Evolutionary conservation across 106 monocot species (phyloP).

Genomic region (Gastrodia elata): DNA sequence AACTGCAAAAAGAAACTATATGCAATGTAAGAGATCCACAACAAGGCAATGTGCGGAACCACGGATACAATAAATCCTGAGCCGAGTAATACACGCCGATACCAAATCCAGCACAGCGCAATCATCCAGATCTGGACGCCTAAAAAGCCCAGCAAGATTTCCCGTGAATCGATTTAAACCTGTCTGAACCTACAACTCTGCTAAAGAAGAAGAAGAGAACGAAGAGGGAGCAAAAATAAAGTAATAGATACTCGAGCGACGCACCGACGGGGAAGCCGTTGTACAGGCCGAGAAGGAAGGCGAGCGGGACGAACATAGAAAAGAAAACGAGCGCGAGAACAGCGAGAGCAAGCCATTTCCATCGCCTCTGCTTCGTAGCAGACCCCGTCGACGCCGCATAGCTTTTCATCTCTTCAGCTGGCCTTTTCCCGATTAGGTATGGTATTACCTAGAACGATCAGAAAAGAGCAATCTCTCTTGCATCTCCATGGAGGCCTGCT

Average conservation of each 20-base stretch:
- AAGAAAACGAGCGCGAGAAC: constrained; percentile 32
- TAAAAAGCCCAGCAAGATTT: not conserved
- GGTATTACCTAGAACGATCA: not conserved
- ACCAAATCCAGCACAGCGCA: not conserved
- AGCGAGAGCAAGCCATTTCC: constrained; percentile 33
- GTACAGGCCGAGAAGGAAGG: constrained; percentile 38
- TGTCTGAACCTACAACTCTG: not conserved
- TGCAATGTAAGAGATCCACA: not conserved
- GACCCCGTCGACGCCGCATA: constrained; percentile 6
- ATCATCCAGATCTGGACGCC: not conserved
- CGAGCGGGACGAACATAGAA: constrained; percentile 36
- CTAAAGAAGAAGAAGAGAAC: not conserved
- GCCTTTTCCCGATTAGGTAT: not conserved
- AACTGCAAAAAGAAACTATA: constrained; percentile 12
- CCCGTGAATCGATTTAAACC: not conserved
- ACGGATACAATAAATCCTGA: not conserved
- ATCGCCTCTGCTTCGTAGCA: constrained; percentile 36
- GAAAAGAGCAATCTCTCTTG: not conserved
- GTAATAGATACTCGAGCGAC: not conserved
- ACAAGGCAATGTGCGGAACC: not conserved
- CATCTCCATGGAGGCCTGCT: not conserved
- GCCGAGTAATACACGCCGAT: not conserved
- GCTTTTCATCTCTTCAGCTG: constrained; percentile 6
- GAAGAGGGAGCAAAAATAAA: no score
- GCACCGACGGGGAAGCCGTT: constrained; percentile 10